These are phyloP conservation scores for Lasiosphaeris hirsuta DNA, from an alignment of 495 filamentous ascomycete species.

Conservation along the genomic window DNA sequence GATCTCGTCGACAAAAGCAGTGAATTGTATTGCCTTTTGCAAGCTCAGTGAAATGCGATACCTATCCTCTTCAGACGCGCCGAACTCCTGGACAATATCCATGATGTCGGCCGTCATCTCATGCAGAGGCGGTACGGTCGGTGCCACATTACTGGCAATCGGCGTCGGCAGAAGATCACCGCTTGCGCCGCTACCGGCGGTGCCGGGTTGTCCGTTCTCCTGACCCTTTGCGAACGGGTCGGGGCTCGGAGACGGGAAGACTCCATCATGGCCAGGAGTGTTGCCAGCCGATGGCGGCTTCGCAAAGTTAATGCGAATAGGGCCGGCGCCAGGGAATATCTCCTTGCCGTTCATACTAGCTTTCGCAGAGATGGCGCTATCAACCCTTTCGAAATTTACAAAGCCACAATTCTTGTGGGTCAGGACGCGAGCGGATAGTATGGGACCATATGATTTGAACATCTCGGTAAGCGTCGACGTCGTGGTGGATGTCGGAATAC, in stretches of 20 bases:
- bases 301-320: conserved; percentile 92
- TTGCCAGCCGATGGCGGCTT: conserved; percentile 87
- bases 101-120: conserved; percentile 80
- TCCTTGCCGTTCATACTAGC: conserved; percentile 89
- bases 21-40: conserved; percentile 69
- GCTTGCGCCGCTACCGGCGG: conserved; percentile 34
- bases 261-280: conserved; percentile 77
- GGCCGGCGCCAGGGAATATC: conserved; percentile 95
- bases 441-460: conserved; percentile 85
- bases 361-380: conserved; percentile 87
- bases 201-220: conserved; percentile 37
- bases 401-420: conserved; percentile 99
- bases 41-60: conserved; percentile 70
- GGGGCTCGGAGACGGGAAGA: conserved; percentile 90
- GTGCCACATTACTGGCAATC: conserved; percentile 47
- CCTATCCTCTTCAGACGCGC: conserved; percentile 76
- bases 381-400: conserved; percentile 89
- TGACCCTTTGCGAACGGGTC: conserved; percentile 67
- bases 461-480: conserved; percentile 89
- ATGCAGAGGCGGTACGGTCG: conserved; percentile 65
- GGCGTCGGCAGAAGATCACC: conserved; percentile 43
- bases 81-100: conserved; percentile 84
- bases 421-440: conserved; percentile 87
- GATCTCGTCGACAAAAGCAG: conserved; percentile 75
- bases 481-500: conserved; percentile 95